phyloP scores from a whole-genome alignment of 331 rosid species.

The Erythrophleum ivorense region DNA sequence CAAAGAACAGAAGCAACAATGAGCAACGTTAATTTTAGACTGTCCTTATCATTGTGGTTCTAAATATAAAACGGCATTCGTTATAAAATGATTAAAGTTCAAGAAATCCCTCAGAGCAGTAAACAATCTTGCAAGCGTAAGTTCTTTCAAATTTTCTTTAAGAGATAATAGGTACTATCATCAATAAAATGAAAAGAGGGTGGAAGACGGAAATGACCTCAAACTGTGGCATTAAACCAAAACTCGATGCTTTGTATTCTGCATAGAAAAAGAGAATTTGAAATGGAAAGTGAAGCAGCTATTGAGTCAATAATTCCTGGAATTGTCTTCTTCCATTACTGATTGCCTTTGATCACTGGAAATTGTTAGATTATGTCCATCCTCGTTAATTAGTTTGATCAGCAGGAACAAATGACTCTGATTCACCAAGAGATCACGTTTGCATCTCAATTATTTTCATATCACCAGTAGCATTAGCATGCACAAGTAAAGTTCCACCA shows the following conservation, averaged over 20 bases:
- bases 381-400: neutral
- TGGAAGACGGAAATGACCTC: neutral
- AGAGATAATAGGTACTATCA: neutral
- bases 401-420: neutral
- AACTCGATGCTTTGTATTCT: neutral
- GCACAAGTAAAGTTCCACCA: slow-evolving; percentile 8
- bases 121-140: neutral
- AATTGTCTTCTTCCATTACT: neutral
- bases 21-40: neutral
- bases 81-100: neutral
- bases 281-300: neutral
- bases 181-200: neutral
- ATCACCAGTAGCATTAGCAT: neutral
- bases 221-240: neutral
- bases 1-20: neutral
- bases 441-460: neutral
- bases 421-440: neutral
- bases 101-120: neutral
- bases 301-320: neutral
- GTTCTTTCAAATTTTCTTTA: neutral
- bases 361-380: neutral
- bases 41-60: neutral
- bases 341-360: neutral
- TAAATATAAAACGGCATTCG: no score
- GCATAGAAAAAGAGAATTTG: neutral